Evolutionary conservation across 2,329 filamentous ascomycete species (phyloP).

Genomic region (Cladosporium sp.): DNA sequence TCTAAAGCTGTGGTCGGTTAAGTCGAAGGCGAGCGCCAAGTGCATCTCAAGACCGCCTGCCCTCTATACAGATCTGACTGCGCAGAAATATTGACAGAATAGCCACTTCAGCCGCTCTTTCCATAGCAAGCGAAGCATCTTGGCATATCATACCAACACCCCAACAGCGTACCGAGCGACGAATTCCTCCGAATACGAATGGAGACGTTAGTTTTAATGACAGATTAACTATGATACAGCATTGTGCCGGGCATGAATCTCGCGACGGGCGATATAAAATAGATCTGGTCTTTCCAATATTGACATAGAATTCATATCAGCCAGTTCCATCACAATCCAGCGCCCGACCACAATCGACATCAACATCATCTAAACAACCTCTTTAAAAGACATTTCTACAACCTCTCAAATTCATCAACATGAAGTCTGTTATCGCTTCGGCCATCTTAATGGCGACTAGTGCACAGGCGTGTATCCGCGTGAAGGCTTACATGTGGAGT

Average conservation of each 20-base stretch:
- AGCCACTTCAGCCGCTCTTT: conserved; percentile 6
- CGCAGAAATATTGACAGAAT: not conserved
- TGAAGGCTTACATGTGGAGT: conserved; percentile 15
- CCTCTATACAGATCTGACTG: not conserved
- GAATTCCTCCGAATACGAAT: conserved; percentile 5
- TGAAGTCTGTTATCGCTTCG: conserved; percentile 46
- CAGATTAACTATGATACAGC: not conserved
- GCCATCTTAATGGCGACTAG: conserved; percentile 6
- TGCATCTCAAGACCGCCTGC: not conserved
- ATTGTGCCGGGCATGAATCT: not conserved
- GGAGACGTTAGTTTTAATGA: not conserved
- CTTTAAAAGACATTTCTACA: conserved; percentile 61
- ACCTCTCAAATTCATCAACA: conserved; percentile 70
- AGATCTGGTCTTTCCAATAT: conserved; percentile 10
- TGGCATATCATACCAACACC: conserved; percentile 11
- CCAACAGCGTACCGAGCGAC: conserved; percentile 7
- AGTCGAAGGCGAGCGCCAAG: conserved; percentile 4
- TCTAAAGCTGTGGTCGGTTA: conserved; percentile 8
- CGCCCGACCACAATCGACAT: conserved; percentile 56
- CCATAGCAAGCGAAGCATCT: conserved; percentile 13
- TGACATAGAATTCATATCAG: conserved; percentile 6
- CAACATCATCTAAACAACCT: conserved; percentile 73
- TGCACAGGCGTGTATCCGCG: conserved; percentile 15
- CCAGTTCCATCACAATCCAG: conserved; percentile 12
- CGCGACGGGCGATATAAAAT: conserved; percentile 3